Evolutionary conservation across 202 grass and related monocot genomes (phyloP).

Genomic region (Bolboschoenoplectus hybrid): DNA sequence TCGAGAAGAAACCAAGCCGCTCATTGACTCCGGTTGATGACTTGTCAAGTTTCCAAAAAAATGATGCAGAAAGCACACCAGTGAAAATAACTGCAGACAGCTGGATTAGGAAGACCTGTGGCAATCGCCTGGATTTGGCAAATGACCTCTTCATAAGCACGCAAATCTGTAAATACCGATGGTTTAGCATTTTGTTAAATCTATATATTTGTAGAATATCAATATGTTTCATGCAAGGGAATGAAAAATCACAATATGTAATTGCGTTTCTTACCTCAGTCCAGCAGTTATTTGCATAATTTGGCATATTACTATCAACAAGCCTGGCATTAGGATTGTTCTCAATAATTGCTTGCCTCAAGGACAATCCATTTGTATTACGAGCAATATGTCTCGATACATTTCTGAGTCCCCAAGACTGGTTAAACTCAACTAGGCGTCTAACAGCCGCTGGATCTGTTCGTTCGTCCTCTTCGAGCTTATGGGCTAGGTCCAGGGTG

Average conservation of each 20-base stretch:
- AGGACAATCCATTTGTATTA: background rate
- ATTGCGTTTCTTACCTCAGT: constrained; percentile 4
- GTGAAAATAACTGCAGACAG: constrained; percentile 60
- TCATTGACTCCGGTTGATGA: constrained; percentile 52
- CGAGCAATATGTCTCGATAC: background rate
- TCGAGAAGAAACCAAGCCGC: constrained; percentile 73
- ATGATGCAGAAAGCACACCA: constrained; percentile 60
- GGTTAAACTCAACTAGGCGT: constrained; percentile 9
- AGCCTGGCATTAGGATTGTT: background rate
- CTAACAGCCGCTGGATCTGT: background rate
- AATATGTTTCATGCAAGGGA: background rate
- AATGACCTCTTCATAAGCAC: constrained; percentile 74
- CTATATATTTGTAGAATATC: background rate
- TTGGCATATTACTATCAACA: constrained; percentile 5
- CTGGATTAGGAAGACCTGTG: constrained; percentile 74
- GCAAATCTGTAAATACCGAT: constrained; percentile 51
- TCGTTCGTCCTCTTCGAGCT: background rate
- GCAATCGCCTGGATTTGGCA: constrained; percentile 71
- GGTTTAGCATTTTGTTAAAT: constrained; percentile 9
- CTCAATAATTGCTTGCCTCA: constrained; percentile 18
- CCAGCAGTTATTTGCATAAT: constrained; percentile 26
- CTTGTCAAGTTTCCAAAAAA: constrained; percentile 66
- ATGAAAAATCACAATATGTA: background rate
- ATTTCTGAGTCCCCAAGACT: constrained; percentile 25
- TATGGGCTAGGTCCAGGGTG: constrained; percentile 24